Evolutionary conservation across 768 basidiomycete species (phyloP).

Genomic region (Russula sp.): DNA sequence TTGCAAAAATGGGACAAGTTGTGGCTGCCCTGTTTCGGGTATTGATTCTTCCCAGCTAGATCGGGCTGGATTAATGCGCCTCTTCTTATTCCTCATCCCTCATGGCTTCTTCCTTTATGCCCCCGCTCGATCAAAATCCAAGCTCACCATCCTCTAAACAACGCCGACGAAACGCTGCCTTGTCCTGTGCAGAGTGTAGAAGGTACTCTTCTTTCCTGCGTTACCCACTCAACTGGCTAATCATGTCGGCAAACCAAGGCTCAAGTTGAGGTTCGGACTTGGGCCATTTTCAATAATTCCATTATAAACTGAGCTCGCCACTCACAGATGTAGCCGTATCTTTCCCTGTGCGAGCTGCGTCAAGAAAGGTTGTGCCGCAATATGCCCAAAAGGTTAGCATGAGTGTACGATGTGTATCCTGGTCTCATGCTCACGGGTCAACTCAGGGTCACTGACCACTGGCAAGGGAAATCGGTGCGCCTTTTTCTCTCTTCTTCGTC

Average conservation of each 20-base stretch:
- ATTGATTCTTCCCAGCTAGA: slow-evolving; percentile 25
- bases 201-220: slow-evolving; percentile 42
- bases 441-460: slow-evolving; percentile 61
- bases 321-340: slow-evolving; percentile 54
- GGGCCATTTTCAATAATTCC: slow-evolving; percentile 29
- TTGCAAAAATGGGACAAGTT: neutral
- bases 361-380: slow-evolving; percentile 47
- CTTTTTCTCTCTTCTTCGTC: slow-evolving; percentile 8
- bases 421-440: slow-evolving; percentile 9
- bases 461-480: slow-evolving; percentile 67
- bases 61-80: slow-evolving; percentile 27
- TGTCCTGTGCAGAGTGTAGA: slow-evolving; percentile 69
- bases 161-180: slow-evolving; percentile 43
- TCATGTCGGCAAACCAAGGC: slow-evolving; percentile 40
- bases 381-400: slow-evolving; percentile 60
- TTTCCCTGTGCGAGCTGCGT: slow-evolving; percentile 55
- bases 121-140: slow-evolving; percentile 16
- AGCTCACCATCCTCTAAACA: slow-evolving; percentile 31
- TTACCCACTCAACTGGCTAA: slow-evolving; percentile 16
- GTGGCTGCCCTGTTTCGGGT: slow-evolving; percentile 25
- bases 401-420: neutral
- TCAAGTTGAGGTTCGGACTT: slow-evolving; percentile 60
- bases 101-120: slow-evolving; percentile 30
- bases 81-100: slow-evolving; percentile 24
- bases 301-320: neutral